phyloP scores from a whole-genome alignment of 768 basidiomycete species.

The Lentinula raphanica region DNA sequence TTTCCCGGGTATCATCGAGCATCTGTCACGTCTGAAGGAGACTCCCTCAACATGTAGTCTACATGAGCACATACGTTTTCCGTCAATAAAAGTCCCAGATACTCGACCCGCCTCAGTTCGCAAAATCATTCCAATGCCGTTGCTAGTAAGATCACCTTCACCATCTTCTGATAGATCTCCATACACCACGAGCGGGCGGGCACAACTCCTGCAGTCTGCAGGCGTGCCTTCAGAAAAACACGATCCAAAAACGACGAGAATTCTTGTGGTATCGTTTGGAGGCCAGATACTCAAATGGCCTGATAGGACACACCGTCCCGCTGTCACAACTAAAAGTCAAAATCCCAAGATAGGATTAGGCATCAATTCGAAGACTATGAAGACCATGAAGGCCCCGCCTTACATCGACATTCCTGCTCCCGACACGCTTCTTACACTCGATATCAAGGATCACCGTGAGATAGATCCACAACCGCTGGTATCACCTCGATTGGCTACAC shows the following conservation, averaged over 20 bases:
- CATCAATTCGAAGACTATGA: slow-evolving; percentile 15
- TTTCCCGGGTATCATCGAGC: slow-evolving; percentile 35
- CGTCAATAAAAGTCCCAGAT: slow-evolving; percentile 16
- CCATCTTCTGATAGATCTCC: slow-evolving; percentile 24
- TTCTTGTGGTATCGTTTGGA: slow-evolving; percentile 77
- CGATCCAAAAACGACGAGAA: slow-evolving; percentile 43
- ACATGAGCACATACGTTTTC: slow-evolving; percentile 40
- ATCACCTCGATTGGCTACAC: slow-evolving; percentile 38
- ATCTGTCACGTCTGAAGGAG: slow-evolving; percentile 36
- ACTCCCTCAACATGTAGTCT: slow-evolving; percentile 26
- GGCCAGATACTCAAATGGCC: slow-evolving; percentile 68
- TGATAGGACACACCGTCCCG: neutral
- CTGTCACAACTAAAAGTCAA: neutral
- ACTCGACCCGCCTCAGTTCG: slow-evolving; percentile 9
- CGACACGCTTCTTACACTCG: neutral
- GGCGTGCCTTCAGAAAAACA: slow-evolving; percentile 53
- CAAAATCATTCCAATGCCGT: slow-evolving; percentile 47
- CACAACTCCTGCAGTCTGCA: slow-evolving; percentile 46
- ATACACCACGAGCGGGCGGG: slow-evolving; percentile 51
- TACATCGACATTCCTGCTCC: neutral
- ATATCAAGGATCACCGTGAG: slow-evolving; percentile 5
- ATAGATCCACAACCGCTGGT: slow-evolving; percentile 9
- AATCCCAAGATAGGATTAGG: slow-evolving; percentile 18
- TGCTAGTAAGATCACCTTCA: slow-evolving; percentile 63
- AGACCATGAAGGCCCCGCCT: neutral